These are phyloP conservation scores for Thielaviopsis musarum DNA, from an alignment of 2,329 filamentous ascomycete species.

Conservation along the genomic window DNA sequence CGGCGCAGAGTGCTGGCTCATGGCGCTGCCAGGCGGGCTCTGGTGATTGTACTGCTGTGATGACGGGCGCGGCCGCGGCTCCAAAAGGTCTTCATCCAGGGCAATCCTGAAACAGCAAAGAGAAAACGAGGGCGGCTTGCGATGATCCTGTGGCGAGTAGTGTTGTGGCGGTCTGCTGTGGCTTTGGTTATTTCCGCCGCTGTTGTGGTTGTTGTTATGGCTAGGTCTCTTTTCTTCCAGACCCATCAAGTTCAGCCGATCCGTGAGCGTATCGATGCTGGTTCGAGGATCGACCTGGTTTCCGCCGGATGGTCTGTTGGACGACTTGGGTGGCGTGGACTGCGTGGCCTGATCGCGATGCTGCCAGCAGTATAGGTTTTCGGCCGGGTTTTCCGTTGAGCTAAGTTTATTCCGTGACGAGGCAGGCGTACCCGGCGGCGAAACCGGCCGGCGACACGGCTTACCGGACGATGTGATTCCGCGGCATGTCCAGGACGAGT, in stretches of 20 bases:
- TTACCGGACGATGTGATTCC: conserved; percentile 72
- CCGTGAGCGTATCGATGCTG: conserved; percentile 76
- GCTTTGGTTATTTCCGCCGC: conserved; percentile 5
- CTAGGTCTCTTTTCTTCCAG: conserved; percentile 30
- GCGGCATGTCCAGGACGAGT: conserved; percentile 69
- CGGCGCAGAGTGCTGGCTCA: conserved; percentile 25
- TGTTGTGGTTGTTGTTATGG: conserved; percentile 16
- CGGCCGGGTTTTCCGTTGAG: conserved; percentile 24
- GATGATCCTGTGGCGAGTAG: conserved; percentile 2
- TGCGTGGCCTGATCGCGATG: conserved; percentile 69
- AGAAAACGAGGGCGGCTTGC: background rate
- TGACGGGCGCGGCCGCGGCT: background rate
- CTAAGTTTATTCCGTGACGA: conserved; percentile 7
- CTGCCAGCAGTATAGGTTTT: conserved; percentile 78
- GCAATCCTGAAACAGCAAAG: conserved; percentile 7
- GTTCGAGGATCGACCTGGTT: conserved; percentile 44
- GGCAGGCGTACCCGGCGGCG: conserved; percentile 20
- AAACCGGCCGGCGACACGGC: conserved; percentile 57
- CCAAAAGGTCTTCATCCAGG: background rate
- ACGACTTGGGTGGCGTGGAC: conserved; percentile 26
- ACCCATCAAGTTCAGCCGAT: conserved; percentile 59
- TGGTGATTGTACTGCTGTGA: background rate
- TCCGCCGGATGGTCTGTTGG: background rate
- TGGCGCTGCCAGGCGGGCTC: conserved; percentile 13
- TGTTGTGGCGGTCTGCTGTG: conserved; percentile 8